Base-by-base conservation (phyloP, 116 monocot species). In the Papilionanthe hybrid region DNA sequence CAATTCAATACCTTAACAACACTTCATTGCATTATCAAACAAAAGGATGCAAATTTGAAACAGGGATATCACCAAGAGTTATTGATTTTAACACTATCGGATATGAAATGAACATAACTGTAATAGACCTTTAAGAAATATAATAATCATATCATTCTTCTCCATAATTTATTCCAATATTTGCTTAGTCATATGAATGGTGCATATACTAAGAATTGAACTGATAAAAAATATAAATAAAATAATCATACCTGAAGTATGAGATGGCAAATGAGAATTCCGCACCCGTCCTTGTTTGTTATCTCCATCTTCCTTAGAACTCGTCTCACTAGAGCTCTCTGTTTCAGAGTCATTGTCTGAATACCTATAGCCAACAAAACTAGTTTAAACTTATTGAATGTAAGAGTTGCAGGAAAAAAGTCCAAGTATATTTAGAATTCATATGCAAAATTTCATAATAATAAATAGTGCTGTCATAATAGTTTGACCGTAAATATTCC, bases 201-300 rank as follows among this genome's bases (percentile, higher is more conserved):
- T 13, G 50, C 48, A 50, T 50, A 50, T 50, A 13, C 17, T 50
- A 50, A 50, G 50, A 50, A 12, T 41, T 71, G 37, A 17, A 12
- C 5, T 0, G 20, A 43, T 44, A 9, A 73, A 22, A 8, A 73
- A 42, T 43, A 44, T 44, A 32, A 32, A 3, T 32, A 45, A 17
- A 68, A 75, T 56, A 48, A 25, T 44, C 84, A 41, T 79, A 98
- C 97, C 94, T 79, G 85, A 73, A 68, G 55, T 55, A n/a, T 78
- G 83, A 68, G 91, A 85, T 56, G 86, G 49, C n/a, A 74, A 75
- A 56, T 93, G 92, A 22, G 84, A 80, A 55, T 88, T 94, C 72
- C 75, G 76, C 15, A 22, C 42, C 27, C 65, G 71, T 23, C 57
- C 71, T 32, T 4, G 81, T 78, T 75, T 55, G 43, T 84, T 78